Evolutionary conservation across 768 basidiomycete species (phyloP).

Genomic region (Leccinellum rugosiceps): DNA sequence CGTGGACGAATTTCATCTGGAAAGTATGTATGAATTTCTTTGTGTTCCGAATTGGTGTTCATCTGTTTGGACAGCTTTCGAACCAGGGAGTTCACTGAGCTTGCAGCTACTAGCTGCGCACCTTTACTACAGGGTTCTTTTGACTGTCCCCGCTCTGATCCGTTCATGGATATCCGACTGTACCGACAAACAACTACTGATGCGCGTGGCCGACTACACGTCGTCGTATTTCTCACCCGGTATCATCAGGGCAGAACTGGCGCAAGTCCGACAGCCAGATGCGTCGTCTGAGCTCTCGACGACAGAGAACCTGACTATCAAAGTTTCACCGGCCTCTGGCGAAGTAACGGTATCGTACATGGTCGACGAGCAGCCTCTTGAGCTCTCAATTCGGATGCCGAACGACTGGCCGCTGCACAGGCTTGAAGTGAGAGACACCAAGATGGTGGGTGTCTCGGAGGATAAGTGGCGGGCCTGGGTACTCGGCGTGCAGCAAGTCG

Average conservation of each 20-base stretch:
- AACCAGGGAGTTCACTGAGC: conserved; percentile 48
- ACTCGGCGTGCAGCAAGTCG: conserved; percentile 85
- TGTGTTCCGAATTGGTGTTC: background rate
- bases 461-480: conserved; percentile 93
- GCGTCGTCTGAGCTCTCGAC: conserved; percentile 47
- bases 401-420: conserved; percentile 85
- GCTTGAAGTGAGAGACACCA: conserved; percentile 84
- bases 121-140: conserved; percentile 83
- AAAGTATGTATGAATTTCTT: conserved; percentile 45
- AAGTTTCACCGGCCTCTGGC: conserved; percentile 65
- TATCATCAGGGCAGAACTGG: conserved; percentile 81
- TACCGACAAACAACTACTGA: conserved; percentile 86
- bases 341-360: conserved; percentile 84
- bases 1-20: conserved; percentile 78
- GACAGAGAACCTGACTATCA: conserved; percentile 79
- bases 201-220: conserved; percentile 73
- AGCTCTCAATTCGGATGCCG: conserved; percentile 84
- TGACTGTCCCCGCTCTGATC: conserved; percentile 80
- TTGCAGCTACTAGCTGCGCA: conserved; percentile 76
- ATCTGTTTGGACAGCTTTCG: conserved; percentile 45
- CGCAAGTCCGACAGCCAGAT: conserved; percentile 59
- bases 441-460: conserved; percentile 84
- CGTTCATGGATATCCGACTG: conserved; percentile 83
- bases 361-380: conserved; percentile 92
- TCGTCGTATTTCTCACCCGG: conserved; percentile 85